Base-by-base conservation (phyloP, 495 filamentous ascomycete genomes). In the Lasiosphaeris hirsuta region DNA sequence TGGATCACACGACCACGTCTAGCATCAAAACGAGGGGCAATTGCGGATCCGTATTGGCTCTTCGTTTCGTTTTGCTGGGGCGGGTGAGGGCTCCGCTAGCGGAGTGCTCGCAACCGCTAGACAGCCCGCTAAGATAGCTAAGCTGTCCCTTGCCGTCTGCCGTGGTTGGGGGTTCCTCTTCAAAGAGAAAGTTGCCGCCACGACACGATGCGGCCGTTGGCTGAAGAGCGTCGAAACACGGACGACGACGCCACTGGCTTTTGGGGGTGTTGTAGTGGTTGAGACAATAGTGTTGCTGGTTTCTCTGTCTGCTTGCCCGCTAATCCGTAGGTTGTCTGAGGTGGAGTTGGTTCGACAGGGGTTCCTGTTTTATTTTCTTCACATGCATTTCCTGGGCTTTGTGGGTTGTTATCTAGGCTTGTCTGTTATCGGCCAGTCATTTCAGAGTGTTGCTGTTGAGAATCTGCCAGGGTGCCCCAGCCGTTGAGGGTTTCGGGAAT, bases 281-380 rank as follows among this genome's bases (percentile, higher is more conserved):
- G 5, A 30, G 23, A 5, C 23, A 2, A 5, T 5, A 2, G 23
- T 30, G 23, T 5, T 46, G 43, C 15, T 15, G 4, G 15, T 46
- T 23, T 46, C 14, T 23, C 38, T 41, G 38, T 41, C 37, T 45
- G 42, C 23, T n/a, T n/a, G n/a, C n/a, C n/a, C n/a, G n/a, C n/a
- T n/a, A n/a, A n/a, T n/a, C n/a, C n/a, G n/a, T n/a, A n/a, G n/a
- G n/a, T n/a, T n/a, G n/a, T n/a, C 23, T 5, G 23, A 45, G 15
- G 40, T 45, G 43, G 43, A 23, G 17, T 45, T 23, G 10, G 43
- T 23, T 23, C 18, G 43, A 9, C 41, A 14, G 14, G 34, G 53
- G 35, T 18, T 42, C 53, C 53, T 55, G 53, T 38, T 14, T 46
- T 54, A 34, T 18, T 47, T 55, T 55, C 53, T 55, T 55, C 53